Evolutionary conservation across 2,329 filamentous ascomycete genomes (phyloP), one percentile per base, ranked within the genome.

Genomic region (Ophiostoma sp.): DNA sequence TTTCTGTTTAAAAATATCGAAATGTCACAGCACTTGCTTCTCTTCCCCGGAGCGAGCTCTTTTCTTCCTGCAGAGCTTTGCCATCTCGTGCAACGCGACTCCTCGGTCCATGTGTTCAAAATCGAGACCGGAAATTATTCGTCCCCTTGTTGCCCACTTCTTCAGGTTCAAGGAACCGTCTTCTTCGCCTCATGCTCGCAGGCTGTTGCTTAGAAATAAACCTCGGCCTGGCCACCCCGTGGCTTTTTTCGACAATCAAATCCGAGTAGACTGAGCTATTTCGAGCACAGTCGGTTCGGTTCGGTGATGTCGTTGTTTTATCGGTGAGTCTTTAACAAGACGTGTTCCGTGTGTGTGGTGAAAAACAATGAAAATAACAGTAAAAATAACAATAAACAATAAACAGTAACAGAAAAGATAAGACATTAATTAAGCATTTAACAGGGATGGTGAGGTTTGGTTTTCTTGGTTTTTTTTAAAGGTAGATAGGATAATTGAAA

Each of bases 1-100:
- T 69, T 67, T 62, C 47, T 64, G 45, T 49, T 65, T 27, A 27
- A 71, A 71, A 71, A 69, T 64, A 62, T 65, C 66, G 7, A 67
- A 67, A 64, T 45, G 55, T n/a, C 64, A 5, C 65, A 66, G 27
- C 8, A 11, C 27, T 3, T n/a, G 41, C 18, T 4, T 16, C 4
- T 14, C 42, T 41, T 49, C 16, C 58, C 27, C n/a, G 7, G 16
- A 40, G 36, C 60, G 18, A 7, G 27, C 27, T 27, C 12, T 1
- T 18, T 36, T 27, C 44, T 27, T n/a, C 66, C 42, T n/a, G n/a
- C 11, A 36, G n/a, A 41, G 4, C 3, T 16, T 47, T 18, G 2
- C 11, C 1, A 3, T 38, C 41, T 49, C 42, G 27, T 27, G 27
- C 27, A 27, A 27, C 27, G 9, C 14, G 18, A 58, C 14, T 36